A percentile compares a stretch with the other conserved stretches of the same genome.
phyloP scores from a whole-genome alignment of 2,329 filamentous ascomycete species.

The Claviceps fusiformis region DNA sequence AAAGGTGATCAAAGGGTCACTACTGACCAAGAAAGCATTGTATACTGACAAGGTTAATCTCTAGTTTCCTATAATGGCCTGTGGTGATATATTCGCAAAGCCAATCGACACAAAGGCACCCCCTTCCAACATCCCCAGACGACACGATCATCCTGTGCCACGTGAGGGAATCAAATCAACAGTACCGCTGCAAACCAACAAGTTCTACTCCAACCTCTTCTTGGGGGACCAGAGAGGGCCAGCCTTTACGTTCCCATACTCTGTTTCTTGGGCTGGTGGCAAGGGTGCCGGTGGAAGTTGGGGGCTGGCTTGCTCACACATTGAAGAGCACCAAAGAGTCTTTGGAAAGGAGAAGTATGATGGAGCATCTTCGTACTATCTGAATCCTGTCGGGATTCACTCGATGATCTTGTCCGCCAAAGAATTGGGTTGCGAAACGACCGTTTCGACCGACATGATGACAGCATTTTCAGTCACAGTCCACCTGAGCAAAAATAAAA shows the following conservation, averaged over 20 bases:
- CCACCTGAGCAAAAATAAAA: conserved; percentile 44
- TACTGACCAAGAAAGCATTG: neutral
- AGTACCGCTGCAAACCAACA: conserved; percentile 56
- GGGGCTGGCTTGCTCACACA: conserved; percentile 66
- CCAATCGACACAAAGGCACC: conserved; percentile 41
- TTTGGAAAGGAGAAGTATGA: conserved; percentile 45
- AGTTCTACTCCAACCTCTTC: conserved; percentile 72
- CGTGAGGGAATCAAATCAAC: conserved; percentile 34
- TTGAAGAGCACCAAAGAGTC: conserved; percentile 52
- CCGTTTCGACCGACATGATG: conserved; percentile 37
- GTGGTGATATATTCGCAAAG: conserved; percentile 38
- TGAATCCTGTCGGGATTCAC: conserved; percentile 71
- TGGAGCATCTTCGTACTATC: conserved; percentile 56
- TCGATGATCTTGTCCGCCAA: conserved; percentile 66
- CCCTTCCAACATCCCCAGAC: conserved; percentile 30
- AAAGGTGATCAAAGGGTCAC: neutral
- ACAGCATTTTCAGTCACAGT: conserved; percentile 52
- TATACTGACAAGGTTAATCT: neutral
- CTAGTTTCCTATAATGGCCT: conserved; percentile 12
- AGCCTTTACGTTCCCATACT: conserved; percentile 65
- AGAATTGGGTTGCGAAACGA: conserved; percentile 52
- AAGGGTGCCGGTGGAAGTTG: conserved; percentile 50
- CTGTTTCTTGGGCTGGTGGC: conserved; percentile 53
- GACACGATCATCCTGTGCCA: conserved; percentile 44
- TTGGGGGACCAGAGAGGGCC: conserved; percentile 56